A percentile compares a stretch with the other conserved stretches of the same genome.
phyloP scores from a whole-genome alignment of 768 basidiomycete species.

The Calvatia gigantea region DNA sequence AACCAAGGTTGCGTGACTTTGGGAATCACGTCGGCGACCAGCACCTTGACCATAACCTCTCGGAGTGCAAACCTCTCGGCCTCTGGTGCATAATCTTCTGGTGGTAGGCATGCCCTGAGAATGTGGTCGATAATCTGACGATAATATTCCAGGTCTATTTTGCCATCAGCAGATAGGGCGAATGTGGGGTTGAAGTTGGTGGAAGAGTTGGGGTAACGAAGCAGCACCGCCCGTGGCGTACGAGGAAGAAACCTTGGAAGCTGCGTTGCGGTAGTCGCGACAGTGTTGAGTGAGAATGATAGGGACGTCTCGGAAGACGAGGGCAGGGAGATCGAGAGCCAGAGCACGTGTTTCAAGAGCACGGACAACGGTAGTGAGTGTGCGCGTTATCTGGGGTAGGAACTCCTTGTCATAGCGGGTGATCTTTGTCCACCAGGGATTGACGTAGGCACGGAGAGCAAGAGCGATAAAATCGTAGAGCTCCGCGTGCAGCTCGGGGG shows the following conservation, averaged over 20 bases:
- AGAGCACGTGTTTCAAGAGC: conserved; percentile 56
- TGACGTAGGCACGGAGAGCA: conserved; percentile 71
- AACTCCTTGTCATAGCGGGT: conserved; percentile 83
- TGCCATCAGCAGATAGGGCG: conserved; percentile 67
- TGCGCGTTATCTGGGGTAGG: conserved; percentile 62
- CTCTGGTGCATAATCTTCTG: conserved; percentile 75
- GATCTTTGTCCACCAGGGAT: conserved; percentile 85
- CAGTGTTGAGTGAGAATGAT: conserved; percentile 71
- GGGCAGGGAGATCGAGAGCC: conserved; percentile 51
- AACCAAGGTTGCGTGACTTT: conserved; percentile 89
- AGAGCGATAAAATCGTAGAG: conserved; percentile 81
- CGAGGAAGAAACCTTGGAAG: conserved; percentile 57
- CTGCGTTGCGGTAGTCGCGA: conserved; percentile 71
- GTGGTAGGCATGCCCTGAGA: conserved; percentile 68
- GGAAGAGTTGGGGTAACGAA: conserved; percentile 66
- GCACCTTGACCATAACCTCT: conserved; percentile 77
- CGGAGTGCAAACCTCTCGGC: conserved; percentile 79
- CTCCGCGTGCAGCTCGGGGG: conserved; percentile 60
- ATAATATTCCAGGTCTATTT: conserved; percentile 70
- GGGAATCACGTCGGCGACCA: conserved; percentile 65
- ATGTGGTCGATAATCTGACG: conserved; percentile 77
- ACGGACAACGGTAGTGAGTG: conserved; percentile 56
- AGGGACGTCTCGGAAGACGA: conserved; percentile 64
- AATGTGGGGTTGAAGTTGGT: conserved; percentile 81
- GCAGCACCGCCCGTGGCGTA: conserved; percentile 68